Evolutionary conservation across 164 flowering plant genomes (phyloP).

Genomic region (Hamamelis virginiana): DNA sequence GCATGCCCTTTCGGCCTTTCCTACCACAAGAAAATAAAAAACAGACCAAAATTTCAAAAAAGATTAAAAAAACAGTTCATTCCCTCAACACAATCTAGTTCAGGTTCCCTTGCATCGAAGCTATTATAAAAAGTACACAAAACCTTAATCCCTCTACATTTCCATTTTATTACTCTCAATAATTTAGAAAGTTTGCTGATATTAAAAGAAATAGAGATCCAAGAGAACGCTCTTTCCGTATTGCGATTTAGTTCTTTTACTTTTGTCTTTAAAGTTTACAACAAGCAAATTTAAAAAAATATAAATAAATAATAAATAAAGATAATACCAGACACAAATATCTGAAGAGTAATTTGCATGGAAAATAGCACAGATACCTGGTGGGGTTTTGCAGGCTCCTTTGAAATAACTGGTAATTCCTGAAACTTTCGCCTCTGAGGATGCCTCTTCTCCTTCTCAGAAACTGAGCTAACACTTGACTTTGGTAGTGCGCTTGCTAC

Average conservation of each 20-base stretch:
- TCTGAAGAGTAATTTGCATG: neutral
- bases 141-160: neutral
- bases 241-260: no score
- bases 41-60: neutral
- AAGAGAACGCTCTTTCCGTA: no score
- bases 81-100: neutral
- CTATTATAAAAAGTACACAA: neutral
- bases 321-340: neutral
- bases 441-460: slow-evolving; percentile 46
- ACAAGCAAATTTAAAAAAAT: neutral
- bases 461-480: slow-evolving; percentile 20
- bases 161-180: neutral
- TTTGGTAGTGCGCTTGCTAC: slow-evolving; percentile 26
- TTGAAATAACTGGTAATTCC: slow-evolving; percentile 62
- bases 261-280: neutral
- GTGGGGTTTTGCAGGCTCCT: slow-evolving; percentile 30
- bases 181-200: no score
- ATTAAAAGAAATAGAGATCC: no score
- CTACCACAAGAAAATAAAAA: neutral
- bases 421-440: slow-evolving; percentile 86
- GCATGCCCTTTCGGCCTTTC: no score
- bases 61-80: neutral
- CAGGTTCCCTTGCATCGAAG: no score
- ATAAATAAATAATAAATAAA: no score
- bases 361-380: slow-evolving; percentile 57